Conservation (phyloP, 352 stramenopile genomes). For the Phytophthora cryptogea region DNA sequence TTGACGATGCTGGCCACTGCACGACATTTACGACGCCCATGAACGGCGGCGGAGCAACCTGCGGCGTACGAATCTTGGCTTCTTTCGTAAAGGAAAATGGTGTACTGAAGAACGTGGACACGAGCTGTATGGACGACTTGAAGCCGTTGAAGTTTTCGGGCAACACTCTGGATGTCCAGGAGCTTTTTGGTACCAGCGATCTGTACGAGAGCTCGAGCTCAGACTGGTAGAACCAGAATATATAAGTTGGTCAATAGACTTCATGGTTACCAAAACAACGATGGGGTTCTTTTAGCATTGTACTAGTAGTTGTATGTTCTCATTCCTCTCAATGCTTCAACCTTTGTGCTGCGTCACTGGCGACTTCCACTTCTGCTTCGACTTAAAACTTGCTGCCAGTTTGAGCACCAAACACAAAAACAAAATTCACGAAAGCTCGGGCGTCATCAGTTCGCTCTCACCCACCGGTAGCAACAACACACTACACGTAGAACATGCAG, state of each 20-base stretch:
- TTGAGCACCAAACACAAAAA: not conserved
- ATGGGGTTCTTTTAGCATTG: conserved; percentile 1
- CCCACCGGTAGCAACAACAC: too few relatives aligned
- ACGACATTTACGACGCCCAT: conserved; percentile 80
- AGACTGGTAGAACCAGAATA: conserved; percentile 23
- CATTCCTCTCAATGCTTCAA: not conserved
- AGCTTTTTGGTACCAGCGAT: conserved; percentile 46
- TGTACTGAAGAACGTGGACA: conserved; percentile 63
- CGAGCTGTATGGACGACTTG: conserved; percentile 63
- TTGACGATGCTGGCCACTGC: conserved; percentile 73
- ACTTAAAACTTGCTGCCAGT: too few relatives aligned
- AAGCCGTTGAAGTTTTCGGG: conserved; percentile 52
- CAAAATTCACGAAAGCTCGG: not conserved
- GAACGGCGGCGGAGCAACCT: conserved; percentile 46
- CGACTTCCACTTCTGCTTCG: not conserved
- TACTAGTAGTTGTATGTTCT: too few relatives aligned
- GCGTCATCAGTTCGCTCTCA: not conserved
- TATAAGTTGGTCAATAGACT: conserved; percentile 18
- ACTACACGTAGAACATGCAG: conserved; percentile 26
- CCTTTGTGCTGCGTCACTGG: not conserved
- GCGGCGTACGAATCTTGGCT: conserved; percentile 66
- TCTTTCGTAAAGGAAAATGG: conserved; percentile 70
- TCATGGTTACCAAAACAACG: conserved; percentile 6
- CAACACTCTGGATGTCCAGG: conserved; percentile 25
- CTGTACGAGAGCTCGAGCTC: conserved; percentile 41